phyloP scores from a whole-genome alignment of 2,329 filamentous ascomycete species.

The Leptographium flavum region DNA sequence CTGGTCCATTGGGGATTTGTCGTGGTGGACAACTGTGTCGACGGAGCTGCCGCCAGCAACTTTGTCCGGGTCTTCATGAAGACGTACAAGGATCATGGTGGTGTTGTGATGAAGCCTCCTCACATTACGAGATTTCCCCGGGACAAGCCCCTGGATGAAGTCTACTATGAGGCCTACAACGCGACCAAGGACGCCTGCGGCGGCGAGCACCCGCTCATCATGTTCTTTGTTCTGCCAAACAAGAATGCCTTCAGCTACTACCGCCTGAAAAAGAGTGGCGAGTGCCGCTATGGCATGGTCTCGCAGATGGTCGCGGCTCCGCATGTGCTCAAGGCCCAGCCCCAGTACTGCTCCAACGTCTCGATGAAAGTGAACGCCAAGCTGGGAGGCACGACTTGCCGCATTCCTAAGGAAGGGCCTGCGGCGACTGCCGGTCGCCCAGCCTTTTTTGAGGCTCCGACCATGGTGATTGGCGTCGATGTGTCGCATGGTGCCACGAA shows the following conservation, averaged over 20 bases:
- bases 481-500: conserved; percentile 66
- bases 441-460: conserved; percentile 36
- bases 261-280: conserved; percentile 76
- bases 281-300: conserved; percentile 71
- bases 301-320: conserved; percentile 66
- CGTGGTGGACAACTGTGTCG: conserved; percentile 41
- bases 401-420: conserved; percentile 20
- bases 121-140: conserved; percentile 15
- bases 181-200: conserved; percentile 34
- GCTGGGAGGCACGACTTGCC: conserved; percentile 66
- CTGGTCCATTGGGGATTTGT: conserved; percentile 66
- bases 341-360: conserved; percentile 87
- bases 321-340: conserved; percentile 55
- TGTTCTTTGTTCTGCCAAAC: conserved; percentile 64
- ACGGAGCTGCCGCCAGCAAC: conserved; percentile 38
- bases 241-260: conserved; percentile 63
- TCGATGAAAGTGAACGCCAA: conserved; percentile 96
- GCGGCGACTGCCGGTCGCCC: conserved; percentile 9
- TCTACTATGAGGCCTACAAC: conserved; percentile 41
- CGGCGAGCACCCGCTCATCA: conserved; percentile 51
- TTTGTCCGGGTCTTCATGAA: conserved; percentile 36
- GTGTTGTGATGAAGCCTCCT: conserved; percentile 25
- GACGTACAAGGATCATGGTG: conserved; percentile 36
- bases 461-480: conserved; percentile 81
- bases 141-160: conserved; percentile 20